Evolutionary conservation across 495 filamentous ascomycete genomes (phyloP).

Genomic region (Daldinia childiae): DNA sequence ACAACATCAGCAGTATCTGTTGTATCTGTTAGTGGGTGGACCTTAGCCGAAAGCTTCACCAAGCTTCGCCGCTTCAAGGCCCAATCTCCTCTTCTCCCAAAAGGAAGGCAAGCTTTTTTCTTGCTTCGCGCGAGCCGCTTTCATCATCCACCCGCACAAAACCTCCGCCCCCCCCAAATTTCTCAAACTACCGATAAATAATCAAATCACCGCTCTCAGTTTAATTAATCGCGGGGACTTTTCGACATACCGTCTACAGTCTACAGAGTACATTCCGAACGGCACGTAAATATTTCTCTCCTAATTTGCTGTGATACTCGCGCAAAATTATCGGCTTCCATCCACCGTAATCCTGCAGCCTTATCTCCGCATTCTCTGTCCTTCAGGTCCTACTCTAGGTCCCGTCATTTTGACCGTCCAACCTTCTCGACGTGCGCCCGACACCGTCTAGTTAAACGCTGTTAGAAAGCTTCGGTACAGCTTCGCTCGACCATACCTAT

Average conservation of each 20-base stretch:
- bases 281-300: constrained; percentile 21
- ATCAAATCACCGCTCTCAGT: background rate
- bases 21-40: background rate
- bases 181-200: constrained; percentile 37
- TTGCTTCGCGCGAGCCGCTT: constrained; percentile 44
- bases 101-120: constrained; percentile 33
- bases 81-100: constrained; percentile 27
- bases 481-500: constrained; percentile 2
- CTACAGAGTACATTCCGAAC: constrained; percentile 23
- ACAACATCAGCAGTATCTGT: background rate
- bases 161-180: constrained; percentile 27
- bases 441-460: constrained; percentile 12
- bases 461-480: background rate
- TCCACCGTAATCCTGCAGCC: constrained; percentile 30
- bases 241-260: constrained; percentile 12
- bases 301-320: constrained; percentile 10
- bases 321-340: constrained; percentile 15
- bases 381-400: constrained; percentile 5
- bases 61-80: constrained; percentile 30
- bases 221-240: constrained; percentile 40
- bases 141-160: constrained; percentile 48
- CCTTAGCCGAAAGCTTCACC: constrained; percentile 38
- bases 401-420: constrained; percentile 15
- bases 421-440: constrained; percentile 25
- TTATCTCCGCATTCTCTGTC: constrained; percentile 40